Percentiles rank a stretch among this genome's conserved stretches.
Conservation (phyloP, 2,329 filamentous ascomycete species). For the Cadophora malorum region DNA sequence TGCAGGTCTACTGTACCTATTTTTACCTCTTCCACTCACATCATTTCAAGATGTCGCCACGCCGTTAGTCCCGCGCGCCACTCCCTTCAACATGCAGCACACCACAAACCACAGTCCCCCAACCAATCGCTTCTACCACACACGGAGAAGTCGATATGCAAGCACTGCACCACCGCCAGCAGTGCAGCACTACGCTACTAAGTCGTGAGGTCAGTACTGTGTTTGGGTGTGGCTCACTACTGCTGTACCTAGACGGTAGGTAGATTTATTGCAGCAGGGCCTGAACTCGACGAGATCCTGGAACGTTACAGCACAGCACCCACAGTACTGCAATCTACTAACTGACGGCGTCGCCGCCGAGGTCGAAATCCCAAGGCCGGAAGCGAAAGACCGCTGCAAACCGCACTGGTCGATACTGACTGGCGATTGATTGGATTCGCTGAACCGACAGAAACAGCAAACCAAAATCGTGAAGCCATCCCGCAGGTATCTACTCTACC, state of each 20-base stretch:
- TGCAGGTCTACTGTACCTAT: background rate
- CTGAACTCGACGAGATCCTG: background rate
- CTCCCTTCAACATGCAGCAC: background rate
- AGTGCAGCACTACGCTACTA: background rate
- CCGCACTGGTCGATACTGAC: background rate
- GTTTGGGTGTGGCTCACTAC: background rate
- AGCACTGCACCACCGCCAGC: background rate
- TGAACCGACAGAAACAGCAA: too few species aligned
- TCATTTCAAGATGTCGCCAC: background rate
- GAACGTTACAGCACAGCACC: background rate
- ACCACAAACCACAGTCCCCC: too few species aligned
- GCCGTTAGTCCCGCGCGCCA: background rate
- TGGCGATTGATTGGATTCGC: background rate
- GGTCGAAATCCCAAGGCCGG: background rate
- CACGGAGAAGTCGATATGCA: background rate
- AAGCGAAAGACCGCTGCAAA: background rate
- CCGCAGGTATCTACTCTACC: background rate
- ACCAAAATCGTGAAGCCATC: background rate
- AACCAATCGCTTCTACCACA: conserved; percentile 11
- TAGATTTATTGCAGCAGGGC: background rate
- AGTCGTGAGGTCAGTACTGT: background rate
- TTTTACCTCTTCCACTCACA: background rate
- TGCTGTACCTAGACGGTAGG: background rate
- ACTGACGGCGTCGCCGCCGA: background rate
- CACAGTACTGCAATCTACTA: background rate